Base-by-base conservation (phyloP, 306 rosid genomes). In the Begonia fuchsioides region DNA sequence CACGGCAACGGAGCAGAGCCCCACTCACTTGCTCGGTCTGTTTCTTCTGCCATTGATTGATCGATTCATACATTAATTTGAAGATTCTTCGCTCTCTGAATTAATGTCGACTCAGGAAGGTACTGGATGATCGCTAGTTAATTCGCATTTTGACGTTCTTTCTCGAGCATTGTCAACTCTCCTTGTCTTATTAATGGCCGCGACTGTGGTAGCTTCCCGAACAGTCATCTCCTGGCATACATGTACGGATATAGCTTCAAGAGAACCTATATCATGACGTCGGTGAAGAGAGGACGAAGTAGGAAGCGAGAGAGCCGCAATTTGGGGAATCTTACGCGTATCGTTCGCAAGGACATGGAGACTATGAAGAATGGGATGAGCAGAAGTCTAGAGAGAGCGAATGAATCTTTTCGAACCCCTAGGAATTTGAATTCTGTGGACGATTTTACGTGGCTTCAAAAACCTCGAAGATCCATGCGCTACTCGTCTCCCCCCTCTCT, bases 361-460 rank as follows among this genome's bases (percentile, higher is more conserved):
- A 81, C 81, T 64, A 35, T 84, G 51, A 81, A 71, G 73, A 65
- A 44, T 49, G 80, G 86, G 1, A 35, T 88, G 17, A 49, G 57
- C 13, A 71, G 52, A 39, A 92, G 95, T 1, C 32, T 84, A 38
- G 52, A 68, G 7, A 84, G 95, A 95, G 95, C 92, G 3, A 78
- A 74, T 13, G 49, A 68, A 7, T 53, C 84, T 20, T 56, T 90
- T 12, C 82, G 75, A 48, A 75, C 84, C 69, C 92, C 90, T 0
- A 63, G 65, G 59, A 67, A 81, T 20, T 62, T 73, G 0, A 81
- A 74, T 64, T 66, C 80, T 58, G 3, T 81, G 3, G 93, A 90
- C 45, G 74, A 81, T 39, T 13, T 78, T 38, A 50, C 79, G 11
- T 90, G 95, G 97, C 86, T 90, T 61, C 80, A 95, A 10, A 10